These are phyloP conservation scores for Leccinum broughii DNA, from an alignment of 768 basidiomycete genomes.

Conservation along the genomic window DNA sequence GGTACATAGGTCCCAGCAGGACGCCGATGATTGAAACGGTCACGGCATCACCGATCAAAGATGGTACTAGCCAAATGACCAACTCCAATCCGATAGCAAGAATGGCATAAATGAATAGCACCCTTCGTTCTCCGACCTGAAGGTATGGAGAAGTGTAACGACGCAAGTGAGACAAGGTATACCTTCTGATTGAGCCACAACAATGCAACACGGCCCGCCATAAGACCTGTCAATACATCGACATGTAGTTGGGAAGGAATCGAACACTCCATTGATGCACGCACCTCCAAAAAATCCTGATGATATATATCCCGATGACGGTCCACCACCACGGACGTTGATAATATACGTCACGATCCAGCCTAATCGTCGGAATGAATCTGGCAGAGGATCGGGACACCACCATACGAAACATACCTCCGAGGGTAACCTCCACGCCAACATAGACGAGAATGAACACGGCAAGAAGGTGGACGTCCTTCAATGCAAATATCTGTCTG, in stretches of 20 bases:
- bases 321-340: conserved; percentile 43
- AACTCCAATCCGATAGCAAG: conserved; percentile 58
- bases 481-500: conserved; percentile 52
- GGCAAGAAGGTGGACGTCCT: conserved; percentile 61
- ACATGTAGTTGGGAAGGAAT: background rate
- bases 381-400: background rate
- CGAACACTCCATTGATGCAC: background rate
- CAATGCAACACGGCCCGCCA: conserved; percentile 53
- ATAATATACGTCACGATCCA: conserved; percentile 71
- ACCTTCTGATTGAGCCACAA: conserved; percentile 58
- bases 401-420: conserved; percentile 30
- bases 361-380: conserved; percentile 36
- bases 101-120: conserved; percentile 50
- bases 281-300: conserved; percentile 58
- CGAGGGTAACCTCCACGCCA: conserved; percentile 60
- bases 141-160: background rate
- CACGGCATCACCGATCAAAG: conserved; percentile 53
- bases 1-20: conserved; percentile 53
- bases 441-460: conserved; percentile 68
- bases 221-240: conserved; percentile 45
- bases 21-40: conserved; percentile 58
- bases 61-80: conserved; percentile 57
- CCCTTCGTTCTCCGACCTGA: conserved; percentile 55
- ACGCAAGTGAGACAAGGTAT: background rate
- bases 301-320: conserved; percentile 50